phyloP scores from a whole-genome alignment of 768 basidiomycete genomes.

The Rhodosporidiobolus odoratus region DNA sequence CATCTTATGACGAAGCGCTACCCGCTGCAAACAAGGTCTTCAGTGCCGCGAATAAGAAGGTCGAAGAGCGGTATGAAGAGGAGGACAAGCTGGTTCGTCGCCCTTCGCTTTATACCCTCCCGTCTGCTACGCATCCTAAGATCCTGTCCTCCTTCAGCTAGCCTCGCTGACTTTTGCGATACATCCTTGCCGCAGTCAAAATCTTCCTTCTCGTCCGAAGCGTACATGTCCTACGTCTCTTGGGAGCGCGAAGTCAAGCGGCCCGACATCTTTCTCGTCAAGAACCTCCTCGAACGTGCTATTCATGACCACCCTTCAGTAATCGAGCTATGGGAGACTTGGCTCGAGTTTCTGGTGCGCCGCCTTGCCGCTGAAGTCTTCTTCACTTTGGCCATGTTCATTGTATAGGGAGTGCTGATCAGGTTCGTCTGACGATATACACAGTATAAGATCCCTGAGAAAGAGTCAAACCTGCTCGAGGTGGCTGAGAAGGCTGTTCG shows the following conservation, averaged over 20 bases:
- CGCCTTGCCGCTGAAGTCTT: no score
- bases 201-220: constrained; percentile 9
- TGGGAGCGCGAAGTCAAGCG: constrained; percentile 43
- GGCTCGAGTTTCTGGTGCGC: constrained; percentile 63
- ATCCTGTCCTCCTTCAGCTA: neutral
- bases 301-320: constrained; percentile 22
- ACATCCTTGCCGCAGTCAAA: neutral
- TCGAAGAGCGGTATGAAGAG: constrained; percentile 27
- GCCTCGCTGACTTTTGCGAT: neutral
- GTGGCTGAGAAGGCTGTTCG: constrained; percentile 27
- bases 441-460: constrained; percentile 10
- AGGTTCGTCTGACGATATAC: no score
- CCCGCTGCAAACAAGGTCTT: constrained; percentile 71
- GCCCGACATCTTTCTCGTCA: constrained; percentile 39
- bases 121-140: neutral
- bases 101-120: neutral
- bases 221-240: constrained; percentile 40
- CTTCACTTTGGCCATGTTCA: neutral
- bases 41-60: constrained; percentile 38
- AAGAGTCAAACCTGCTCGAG: neutral
- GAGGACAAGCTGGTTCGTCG: constrained; percentile 29
- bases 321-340: constrained; percentile 58
- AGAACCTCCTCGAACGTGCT: constrained; percentile 40
- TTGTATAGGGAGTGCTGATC: neutral
- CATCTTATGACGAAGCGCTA: constrained; percentile 71